Base-by-base conservation (phyloP, 192 early-diverging fungal genomes). In the Gonapodya sp. region DNA sequence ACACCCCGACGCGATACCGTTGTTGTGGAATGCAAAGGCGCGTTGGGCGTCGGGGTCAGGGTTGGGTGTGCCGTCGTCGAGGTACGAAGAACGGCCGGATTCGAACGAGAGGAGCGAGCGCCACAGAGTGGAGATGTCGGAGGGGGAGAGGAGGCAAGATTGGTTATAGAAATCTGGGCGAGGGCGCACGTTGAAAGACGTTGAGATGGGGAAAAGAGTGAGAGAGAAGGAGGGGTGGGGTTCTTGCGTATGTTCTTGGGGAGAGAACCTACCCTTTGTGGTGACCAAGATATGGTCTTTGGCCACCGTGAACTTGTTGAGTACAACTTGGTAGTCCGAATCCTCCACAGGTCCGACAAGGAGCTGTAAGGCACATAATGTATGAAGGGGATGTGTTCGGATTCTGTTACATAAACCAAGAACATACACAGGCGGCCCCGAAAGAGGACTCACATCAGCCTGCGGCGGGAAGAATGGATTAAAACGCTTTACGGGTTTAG, bases 1-100 rank as follows among this genome's bases (percentile, higher is more conserved):
- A 33, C 30, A 18, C 18, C 75, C 75, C 16, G 8, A 16, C 30
- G 75, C 75, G 8, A 77, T 8, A 8, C 75, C 75, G 75, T 77
- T 77, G 75, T 77, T 77, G 75, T 77, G 75, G 75, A 77, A 77
- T 8, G 30, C 75, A 77, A 77, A 77, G 30, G 75, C 75, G 2
- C 46, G 46, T 64, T 64, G 46, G 8, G 46, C 24, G 46, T 64
- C 46, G 24, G 46, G 46, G 24, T 8, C 46, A 24, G 24, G 46
- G 46, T 64, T 64, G 46, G 46, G 46, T 8, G 46, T 16, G 24
- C 46, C 46, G 24, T 64, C 46, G 8, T 8, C 8, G 46, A 64
- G 46, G 46, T 64, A 64, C 46, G 46, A 64, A 24, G 46, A 64
- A 8, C 46, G 46, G 8, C 34, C 75, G 75, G 8, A 2, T 18